Percentiles rank a stretch among this genome's conserved stretches.
These are phyloP conservation scores for Solanum chilense DNA, from an alignment of 257 asterid species.

Conservation along the genomic window DNA sequence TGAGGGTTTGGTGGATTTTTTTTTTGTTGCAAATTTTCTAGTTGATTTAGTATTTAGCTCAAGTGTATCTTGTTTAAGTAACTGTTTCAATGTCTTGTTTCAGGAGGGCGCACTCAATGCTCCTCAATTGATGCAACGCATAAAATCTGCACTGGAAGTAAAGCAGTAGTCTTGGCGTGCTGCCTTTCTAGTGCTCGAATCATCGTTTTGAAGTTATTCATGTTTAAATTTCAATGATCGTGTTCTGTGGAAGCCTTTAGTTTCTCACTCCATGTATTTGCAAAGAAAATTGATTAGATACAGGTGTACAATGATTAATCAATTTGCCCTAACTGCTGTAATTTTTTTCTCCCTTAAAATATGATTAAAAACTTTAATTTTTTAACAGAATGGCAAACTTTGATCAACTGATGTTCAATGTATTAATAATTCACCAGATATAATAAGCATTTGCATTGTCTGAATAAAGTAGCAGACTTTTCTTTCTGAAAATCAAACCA, in stretches of 20 bases:
- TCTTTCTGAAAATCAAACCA: too few species aligned
- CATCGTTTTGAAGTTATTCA: not conserved
- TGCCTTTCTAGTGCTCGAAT: not conserved
- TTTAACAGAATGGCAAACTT: not conserved
- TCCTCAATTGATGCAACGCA: conserved; percentile 53
- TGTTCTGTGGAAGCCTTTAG: not conserved
- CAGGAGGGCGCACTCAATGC: conserved; percentile 90
- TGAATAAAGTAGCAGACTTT: too few species aligned
- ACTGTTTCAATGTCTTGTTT: not conserved
- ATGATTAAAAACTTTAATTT: not conserved
- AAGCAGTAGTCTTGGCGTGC: conserved; percentile 33
- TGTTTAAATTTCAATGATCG: not conserved
- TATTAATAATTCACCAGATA: not conserved
- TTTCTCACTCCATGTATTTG: not conserved
- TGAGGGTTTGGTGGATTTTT: not conserved
- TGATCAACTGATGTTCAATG: not conserved
- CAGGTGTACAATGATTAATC: not conserved
- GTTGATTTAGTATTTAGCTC: not conserved
- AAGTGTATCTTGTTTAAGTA: not conserved
- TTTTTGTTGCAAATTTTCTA: not conserved
- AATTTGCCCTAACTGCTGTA: not conserved
- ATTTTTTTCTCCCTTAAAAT: not conserved
- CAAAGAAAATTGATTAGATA: not conserved
- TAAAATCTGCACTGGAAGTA: conserved; percentile 60
- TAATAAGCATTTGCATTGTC: not conserved